Evolutionary conservation across 352 stramenopile species (phyloP), one percentile per base, ranked within the genome.

Genomic region (Phytophthora megakarya): DNA sequence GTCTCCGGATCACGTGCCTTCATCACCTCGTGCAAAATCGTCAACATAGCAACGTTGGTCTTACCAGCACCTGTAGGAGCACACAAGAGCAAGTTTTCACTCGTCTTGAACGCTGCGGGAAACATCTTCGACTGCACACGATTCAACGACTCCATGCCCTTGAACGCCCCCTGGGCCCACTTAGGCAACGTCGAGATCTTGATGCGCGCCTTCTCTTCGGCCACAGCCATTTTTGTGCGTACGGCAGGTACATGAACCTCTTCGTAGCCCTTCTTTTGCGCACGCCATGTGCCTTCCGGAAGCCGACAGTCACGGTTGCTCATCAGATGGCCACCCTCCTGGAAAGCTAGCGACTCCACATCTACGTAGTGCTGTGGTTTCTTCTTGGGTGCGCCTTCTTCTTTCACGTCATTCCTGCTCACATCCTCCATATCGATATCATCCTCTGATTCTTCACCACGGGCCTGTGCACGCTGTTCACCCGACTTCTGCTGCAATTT

Each of bases 171-270:
- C 38, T 98, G 97, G 3, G 95, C 94, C 97, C 98, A 99, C 28
- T 86, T 79, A 0, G 98, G 98, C 22, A 99, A 76, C 8, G 95
- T 89, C 4, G 75, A 74, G 52, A 99, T 98, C 40, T 90, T 88
- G 53, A 93, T 94, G 0, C 84, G 80, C 30, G 79, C 73, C 53
- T 88, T 88, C 46, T 93, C 85, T 74, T 96, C 86, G 22, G 70
- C 76, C 2, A 77, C 79, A 2, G 87, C 78, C 44, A 83, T 76
- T 49, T 91, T 91, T 1, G 88, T 89, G 12, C 84, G 81, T n/a
- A 98, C 81, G 6, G 98, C 97, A n/a, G 98, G 97, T 26, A 99
- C 97, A 72, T 99, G 98, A 0, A 99, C 96, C 76, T 99, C 98
- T 84, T 99, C 97, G 44, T 93, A 95, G 4, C 97, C 98, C 57